Base-by-base conservation (phyloP, 2,329 filamentous ascomycete genomes). In the Pestalotiopsis fici region DNA sequence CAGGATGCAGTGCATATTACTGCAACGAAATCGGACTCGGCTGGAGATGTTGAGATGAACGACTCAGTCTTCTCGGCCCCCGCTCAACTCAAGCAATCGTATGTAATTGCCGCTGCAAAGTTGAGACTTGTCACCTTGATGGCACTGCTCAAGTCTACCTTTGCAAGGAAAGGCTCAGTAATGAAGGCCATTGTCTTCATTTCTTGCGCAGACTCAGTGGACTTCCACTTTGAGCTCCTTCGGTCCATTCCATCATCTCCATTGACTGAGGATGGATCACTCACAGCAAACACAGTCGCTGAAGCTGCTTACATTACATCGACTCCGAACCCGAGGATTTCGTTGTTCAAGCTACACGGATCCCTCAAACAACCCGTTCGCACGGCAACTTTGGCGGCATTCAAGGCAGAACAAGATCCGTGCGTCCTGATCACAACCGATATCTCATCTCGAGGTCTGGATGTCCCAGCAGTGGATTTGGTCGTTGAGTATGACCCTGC, bases 151-250 rank as follows among this genome's bases (percentile, higher is more conserved):
- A 97, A 95, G 77, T 90, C 94, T 21, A 90, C 94, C 0, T 98
- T 99, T 78, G 91, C 93, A 67, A 88, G 95, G 21, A 93, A 92
- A 78, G 95, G 94, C 0, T 94, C 93, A 1, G 93, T 97, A 21
- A 98, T 97, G 93, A 98, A 99, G 80, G 93, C 92, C 25, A 98
- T 99, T 69, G 86, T 99, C 43, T 99, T 99, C 81, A 93, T 99
- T 61, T 97, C 95, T 12, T 99, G 96, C 75, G 95, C 96, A 23
- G 96, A 99, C 78, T 96, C 94, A 1, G 96, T 98, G 68, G 94
- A 99, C 77, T 99, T 98, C 74, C 95, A 98, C 78, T 98, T 94
- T 77, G 92, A 97, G 69, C 83, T 97, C 3, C 88, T 99, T 67
- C 91, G 84, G 56, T 79, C 81, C 27, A 71, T 75, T 1, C 13